phyloP scores from a whole-genome alignment of 1,284 basidiomycete species.

The Omphalotus olearius region DNA sequence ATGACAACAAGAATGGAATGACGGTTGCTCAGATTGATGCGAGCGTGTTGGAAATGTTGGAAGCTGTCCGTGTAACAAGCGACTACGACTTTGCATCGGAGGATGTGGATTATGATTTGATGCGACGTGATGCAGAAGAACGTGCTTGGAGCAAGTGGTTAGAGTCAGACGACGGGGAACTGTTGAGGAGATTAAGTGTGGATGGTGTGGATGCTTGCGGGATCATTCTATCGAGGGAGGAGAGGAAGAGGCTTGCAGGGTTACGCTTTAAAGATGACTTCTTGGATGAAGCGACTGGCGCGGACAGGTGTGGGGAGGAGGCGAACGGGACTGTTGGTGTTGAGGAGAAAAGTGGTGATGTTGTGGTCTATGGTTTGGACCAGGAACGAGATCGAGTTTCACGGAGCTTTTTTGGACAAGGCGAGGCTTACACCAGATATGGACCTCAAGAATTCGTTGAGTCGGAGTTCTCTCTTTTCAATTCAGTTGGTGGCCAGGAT shows the following conservation, averaged over 20 bases:
- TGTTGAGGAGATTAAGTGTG: constrained; percentile 1
- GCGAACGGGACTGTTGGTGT: too few relatives aligned
- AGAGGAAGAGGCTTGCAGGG: constrained; percentile 18
- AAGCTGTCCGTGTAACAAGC: neutral
- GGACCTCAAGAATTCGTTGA: neutral
- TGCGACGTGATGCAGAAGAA: constrained; percentile 2
- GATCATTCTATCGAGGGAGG: constrained; percentile 19
- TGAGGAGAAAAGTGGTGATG: too few relatives aligned
- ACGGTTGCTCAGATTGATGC: constrained; percentile 11
- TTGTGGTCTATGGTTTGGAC: too few relatives aligned
- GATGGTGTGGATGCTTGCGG: constrained; percentile 17
- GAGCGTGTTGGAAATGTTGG: constrained; percentile 21
- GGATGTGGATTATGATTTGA: neutral
- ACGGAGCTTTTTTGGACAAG: too few relatives aligned
- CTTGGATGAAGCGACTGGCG: constrained; percentile 4
- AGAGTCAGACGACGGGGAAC: neutral
- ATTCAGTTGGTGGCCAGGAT: too few relatives aligned
- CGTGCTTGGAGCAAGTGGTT: constrained; percentile 6
- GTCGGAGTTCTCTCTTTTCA: neutral
- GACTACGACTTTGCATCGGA: neutral
- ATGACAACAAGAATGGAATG: constrained; percentile 11
- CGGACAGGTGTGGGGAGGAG: neutral
- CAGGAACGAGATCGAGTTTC: too few relatives aligned
- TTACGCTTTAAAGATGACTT: neutral
- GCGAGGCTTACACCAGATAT: too few relatives aligned